These are phyloP conservation scores for Debaryomyces singareniensis DNA, from an alignment of 1,139 yeast species.

Conservation along the genomic window DNA sequence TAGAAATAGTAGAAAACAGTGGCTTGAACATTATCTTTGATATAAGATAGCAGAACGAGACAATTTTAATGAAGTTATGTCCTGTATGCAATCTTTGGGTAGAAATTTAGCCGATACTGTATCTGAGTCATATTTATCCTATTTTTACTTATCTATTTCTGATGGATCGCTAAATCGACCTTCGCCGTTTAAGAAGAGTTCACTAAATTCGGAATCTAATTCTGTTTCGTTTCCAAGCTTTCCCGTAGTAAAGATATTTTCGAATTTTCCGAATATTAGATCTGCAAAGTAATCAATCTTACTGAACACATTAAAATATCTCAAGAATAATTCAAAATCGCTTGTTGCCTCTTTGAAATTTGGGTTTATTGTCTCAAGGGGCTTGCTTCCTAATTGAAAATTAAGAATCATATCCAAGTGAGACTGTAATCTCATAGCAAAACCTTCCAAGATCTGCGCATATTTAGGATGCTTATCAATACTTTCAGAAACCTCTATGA, in stretches of 20 bases:
- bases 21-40: conserved; percentile 13
- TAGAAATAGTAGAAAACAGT: conserved; percentile 16
- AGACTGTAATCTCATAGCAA: conserved; percentile 11
- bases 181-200: conserved; percentile 21
- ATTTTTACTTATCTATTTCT: conserved; percentile 4
- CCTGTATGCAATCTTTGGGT: no score
- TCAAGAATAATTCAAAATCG: conserved; percentile 21
- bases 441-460: conserved; percentile 7
- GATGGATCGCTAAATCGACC: conserved; percentile 6
- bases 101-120: no score
- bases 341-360: conserved; percentile 1
- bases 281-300: conserved; percentile 27
- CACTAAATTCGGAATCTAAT: conserved; percentile 17
- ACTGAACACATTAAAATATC: conserved; percentile 23
- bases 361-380: not conserved
- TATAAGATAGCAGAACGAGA: not conserved
- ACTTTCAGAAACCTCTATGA: conserved; percentile 12
- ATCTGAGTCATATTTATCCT: no score
- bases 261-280: conserved; percentile 20
- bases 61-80: no score
- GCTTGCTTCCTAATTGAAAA: conserved; percentile 2
- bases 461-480: conserved; percentile 11
- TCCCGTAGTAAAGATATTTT: conserved; percentile 14
- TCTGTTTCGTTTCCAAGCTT: conserved; percentile 3
- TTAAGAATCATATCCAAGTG: conserved; percentile 9